Evolutionary conservation across 1,284 basidiomycete genomes (phyloP).

Genomic region (Volvariella surrecta): DNA sequence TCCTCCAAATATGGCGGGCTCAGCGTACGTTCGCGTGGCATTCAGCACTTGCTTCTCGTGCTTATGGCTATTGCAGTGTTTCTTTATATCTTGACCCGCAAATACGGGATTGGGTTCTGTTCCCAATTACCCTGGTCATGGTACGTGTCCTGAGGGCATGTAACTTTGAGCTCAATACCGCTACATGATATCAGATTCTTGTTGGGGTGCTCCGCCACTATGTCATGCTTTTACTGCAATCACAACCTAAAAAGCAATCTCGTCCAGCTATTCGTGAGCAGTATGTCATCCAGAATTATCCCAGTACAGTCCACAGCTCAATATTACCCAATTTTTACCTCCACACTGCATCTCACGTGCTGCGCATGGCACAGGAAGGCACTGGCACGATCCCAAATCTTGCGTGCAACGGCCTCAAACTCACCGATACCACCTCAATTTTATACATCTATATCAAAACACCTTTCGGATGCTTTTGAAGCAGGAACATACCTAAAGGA

Average conservation of each 20-base stretch:
- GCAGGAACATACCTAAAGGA: conserved; percentile 82
- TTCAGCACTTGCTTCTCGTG: no score
- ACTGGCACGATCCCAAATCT: conserved; percentile 72
- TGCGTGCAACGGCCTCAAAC: conserved; percentile 71
- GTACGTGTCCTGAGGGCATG: conserved; percentile 34
- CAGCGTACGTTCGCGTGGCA: no score
- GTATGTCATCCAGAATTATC: conserved; percentile 45
- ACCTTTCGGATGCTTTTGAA: conserved; percentile 64
- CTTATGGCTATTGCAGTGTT: conserved; percentile 32
- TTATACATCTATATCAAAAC: conserved; percentile 71
- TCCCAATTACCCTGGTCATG: conserved; percentile 98
- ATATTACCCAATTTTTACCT: background rate
- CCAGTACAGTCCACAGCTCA: no score
- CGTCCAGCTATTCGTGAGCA: conserved; percentile 86
- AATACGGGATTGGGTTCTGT: conserved; percentile 91
- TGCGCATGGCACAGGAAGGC: conserved; percentile 55
- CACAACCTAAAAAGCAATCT: conserved; percentile 75
- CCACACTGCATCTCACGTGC: conserved; percentile 6
- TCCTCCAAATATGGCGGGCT: no score
- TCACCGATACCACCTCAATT: conserved; percentile 72
- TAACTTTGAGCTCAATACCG: conserved; percentile 3
- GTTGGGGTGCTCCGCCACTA: conserved; percentile 94
- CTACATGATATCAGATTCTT: conserved; percentile 60
- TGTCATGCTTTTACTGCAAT: conserved; percentile 82
- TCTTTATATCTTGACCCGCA: conserved; percentile 88